Evolutionary conservation across 1,284 basidiomycete species (phyloP).

Genomic region (Cryptococcus sp.): DNA sequence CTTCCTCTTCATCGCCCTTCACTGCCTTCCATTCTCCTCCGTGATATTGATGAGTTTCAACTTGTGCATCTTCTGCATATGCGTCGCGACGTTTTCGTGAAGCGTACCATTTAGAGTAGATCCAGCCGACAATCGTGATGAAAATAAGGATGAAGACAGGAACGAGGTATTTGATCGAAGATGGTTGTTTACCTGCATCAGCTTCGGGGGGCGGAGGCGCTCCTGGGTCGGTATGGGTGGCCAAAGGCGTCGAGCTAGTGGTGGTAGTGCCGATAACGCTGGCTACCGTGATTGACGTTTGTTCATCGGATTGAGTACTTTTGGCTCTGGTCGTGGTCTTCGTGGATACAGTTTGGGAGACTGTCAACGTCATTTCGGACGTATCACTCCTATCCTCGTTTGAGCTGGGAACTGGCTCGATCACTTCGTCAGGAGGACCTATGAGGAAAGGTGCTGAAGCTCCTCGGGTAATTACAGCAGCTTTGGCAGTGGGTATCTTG

Average conservation of each 20-base stretch:
- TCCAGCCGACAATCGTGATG: conserved; percentile 14
- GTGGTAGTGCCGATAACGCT: conserved; percentile 3
- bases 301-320: no score
- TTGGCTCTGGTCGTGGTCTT: not conserved
- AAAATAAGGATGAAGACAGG: conserved; percentile 22
- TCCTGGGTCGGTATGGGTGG: not conserved
- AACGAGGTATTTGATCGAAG: conserved; percentile 14
- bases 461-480: not conserved
- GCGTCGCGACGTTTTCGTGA: not conserved
- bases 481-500: not conserved
- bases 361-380: not conserved
- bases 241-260: conserved; percentile 2
- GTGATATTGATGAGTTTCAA: not conserved
- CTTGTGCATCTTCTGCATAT: conserved; percentile 2
- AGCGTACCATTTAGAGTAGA: conserved; percentile 10
- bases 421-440: not conserved
- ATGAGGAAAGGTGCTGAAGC: not conserved
- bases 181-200: conserved; percentile 4
- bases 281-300: not conserved
- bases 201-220: not conserved
- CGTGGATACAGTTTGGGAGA: not conserved
- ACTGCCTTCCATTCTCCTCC: conserved; percentile 11
- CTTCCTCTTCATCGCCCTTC: conserved; percentile 5
- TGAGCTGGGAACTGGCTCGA: no score
- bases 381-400: not conserved